phyloP scores from a whole-genome alignment of 2,329 filamentous ascomycete genomes.

The Hirsutella thompsonii region DNA sequence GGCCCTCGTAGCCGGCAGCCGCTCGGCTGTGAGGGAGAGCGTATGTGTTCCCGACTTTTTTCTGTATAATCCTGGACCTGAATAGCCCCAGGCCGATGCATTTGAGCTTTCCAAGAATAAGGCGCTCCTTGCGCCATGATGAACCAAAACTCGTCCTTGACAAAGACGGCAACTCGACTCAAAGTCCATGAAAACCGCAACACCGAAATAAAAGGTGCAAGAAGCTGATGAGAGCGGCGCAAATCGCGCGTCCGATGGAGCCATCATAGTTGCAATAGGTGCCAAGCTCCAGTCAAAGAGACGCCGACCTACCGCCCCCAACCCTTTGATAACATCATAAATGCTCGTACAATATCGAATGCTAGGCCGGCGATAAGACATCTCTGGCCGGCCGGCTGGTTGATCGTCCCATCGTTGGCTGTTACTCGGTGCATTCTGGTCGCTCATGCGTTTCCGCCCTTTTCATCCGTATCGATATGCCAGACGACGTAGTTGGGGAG shows the following conservation, averaged over 20 bases:
- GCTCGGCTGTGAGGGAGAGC: too few species aligned
- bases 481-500: conserved; percentile 97
- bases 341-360: conserved; percentile 10
- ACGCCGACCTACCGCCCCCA: neutral
- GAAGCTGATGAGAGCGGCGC: neutral
- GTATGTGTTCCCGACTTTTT: too few species aligned
- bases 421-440: neutral
- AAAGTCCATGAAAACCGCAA: neutral
- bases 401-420: conserved; percentile 10
- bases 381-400: conserved; percentile 8
- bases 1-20: too few species aligned
- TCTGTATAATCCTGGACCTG: too few species aligned
- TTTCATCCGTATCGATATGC: conserved; percentile 96
- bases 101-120: conserved; percentile 7
- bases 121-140: neutral
- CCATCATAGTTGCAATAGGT: neutral
- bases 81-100: too few species aligned
- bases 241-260: too few species aligned
- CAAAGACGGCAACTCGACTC: neutral
- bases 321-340: conserved; percentile 11
- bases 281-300: neutral
- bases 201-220: neutral
- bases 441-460: conserved; percentile 58
- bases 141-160: too few species aligned
- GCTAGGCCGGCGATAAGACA: conserved; percentile 6